These are phyloP conservation scores for Clitoria ternatea DNA, from an alignment of 306 rosid species.

Conservation along the genomic window DNA sequence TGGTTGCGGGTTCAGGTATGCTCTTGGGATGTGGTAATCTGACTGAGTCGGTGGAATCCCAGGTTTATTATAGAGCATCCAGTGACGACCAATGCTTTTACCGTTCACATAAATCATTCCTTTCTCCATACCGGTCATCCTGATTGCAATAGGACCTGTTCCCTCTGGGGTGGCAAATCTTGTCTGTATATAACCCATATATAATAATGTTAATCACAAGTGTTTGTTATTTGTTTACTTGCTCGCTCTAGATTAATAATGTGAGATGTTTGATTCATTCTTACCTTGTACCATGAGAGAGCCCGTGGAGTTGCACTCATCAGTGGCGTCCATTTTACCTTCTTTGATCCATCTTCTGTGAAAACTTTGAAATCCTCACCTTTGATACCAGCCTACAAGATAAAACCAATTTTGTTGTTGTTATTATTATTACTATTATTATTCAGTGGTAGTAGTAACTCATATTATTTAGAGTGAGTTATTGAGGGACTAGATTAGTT, in stretches of 20 bases:
- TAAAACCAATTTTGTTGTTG: background rate
- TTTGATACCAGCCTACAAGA: conserved; percentile 46
- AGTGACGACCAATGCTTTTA: conserved; percentile 68
- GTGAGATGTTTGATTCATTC: too few species aligned
- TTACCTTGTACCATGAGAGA: conserved; percentile 80
- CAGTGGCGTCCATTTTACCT: conserved; percentile 37
- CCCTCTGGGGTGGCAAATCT: conserved; percentile 69
- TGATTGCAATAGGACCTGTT: conserved; percentile 58
- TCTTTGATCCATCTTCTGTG: conserved; percentile 47
- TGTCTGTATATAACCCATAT: too few species aligned
- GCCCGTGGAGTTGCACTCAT: conserved; percentile 20
- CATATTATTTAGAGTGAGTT: too few species aligned
- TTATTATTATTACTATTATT: background rate
- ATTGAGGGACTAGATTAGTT: too few species aligned
- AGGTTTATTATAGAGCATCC: too few species aligned
- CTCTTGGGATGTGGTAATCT: conserved; percentile 88
- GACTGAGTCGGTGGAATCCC: conserved; percentile 64
- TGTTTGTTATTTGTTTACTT: too few species aligned
- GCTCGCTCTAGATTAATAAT: too few species aligned
- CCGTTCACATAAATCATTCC: conserved; percentile 89
- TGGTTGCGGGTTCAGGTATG: conserved; percentile 38
- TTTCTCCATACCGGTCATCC: conserved; percentile 77
- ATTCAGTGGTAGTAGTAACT: too few species aligned
- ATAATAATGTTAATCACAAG: too few species aligned
- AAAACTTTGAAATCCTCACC: conserved; percentile 46